Base-by-base conservation (phyloP, 352 stramenopile genomes). In the Phytophthora tubulina region DNA sequence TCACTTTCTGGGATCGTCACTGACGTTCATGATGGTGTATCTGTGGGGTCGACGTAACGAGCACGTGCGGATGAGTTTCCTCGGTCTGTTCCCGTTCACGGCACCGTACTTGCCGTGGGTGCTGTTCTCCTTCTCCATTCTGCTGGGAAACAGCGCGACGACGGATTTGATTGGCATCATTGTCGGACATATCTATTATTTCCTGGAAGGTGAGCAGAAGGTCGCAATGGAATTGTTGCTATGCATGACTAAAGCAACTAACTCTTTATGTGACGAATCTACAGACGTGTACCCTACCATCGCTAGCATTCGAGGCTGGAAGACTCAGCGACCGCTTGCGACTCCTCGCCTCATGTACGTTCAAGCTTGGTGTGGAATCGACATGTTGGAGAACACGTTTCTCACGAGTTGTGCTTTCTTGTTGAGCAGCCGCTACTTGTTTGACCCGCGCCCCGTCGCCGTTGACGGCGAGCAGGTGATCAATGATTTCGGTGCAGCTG, bases 11-110 rank as follows among this genome's bases (percentile, higher is more conserved):
- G 97, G 98, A 15, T 98, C 92, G 70, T 98, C 97, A 14, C 84
- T 99, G 30, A 99, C 97, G n/a, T 99, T 99, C 75, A 99, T 99
- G 97, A 99, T 99, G 97, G 92, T 99, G 5, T 99, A 99, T 81
- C 82, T 99, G 27, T 99, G 98, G 98, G 97, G 97, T 35, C 80
- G 97, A 63, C 84, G 91, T 38, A 99, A 99, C 67, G 90, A 97
- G 71, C 90, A 99, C 84, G 95, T 99, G 54, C 89, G 95, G 67
- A 99, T 99, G 97, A 98, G 85, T 56, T 99, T 99, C 67, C 80
- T 99, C 8, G 97, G 97, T 5, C 84, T 99, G 30, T 98, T 99
- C 54, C 96, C 94, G 9, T 99, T 99, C 82, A 99, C 94, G 52
- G 98, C 98, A 31, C 97, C 98, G 15, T 99, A 99, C 72, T 68